phyloP scores from a whole-genome alignment of 345 rosid genomes.

The Populus alba region DNA sequence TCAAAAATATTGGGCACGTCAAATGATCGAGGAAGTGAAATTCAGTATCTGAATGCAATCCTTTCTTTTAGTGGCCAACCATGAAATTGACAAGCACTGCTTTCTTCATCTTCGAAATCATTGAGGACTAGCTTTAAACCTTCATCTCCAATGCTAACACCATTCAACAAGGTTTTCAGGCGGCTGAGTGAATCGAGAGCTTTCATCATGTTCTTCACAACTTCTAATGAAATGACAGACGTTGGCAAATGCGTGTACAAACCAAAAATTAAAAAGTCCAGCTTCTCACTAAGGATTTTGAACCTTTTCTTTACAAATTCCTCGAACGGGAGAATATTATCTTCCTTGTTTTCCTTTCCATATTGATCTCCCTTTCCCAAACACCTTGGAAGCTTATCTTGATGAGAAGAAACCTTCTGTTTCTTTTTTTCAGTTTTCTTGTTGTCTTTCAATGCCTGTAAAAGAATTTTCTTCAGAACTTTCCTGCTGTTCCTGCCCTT shows the following conservation, averaged over 20 bases:
- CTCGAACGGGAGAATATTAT: neutral
- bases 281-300: neutral
- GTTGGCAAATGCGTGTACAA: slow-evolving; percentile 7
- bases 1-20: neutral
- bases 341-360: neutral
- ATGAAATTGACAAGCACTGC: neutral
- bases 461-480: neutral
- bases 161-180: neutral
- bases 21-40: slow-evolving; percentile 9
- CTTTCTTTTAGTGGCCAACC: neutral
- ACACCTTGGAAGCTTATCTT: neutral
- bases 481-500: neutral
- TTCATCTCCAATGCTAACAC: neutral
- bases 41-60: slow-evolving; percentile 8
- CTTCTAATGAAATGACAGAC: neutral
- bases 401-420: neutral
- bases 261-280: neutral
- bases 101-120: neutral
- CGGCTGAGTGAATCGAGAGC: neutral
- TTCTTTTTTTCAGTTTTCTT: neutral
- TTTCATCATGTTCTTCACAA: neutral
- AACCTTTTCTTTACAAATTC: slow-evolving; percentile 5
- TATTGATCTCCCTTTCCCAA: neutral
- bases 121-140: neutral
- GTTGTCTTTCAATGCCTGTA: neutral